Evolutionary conservation across 768 basidiomycete species (phyloP), one percentile per base, ranked within the genome.

Genomic region (Neoboletus subvelutipes): DNA sequence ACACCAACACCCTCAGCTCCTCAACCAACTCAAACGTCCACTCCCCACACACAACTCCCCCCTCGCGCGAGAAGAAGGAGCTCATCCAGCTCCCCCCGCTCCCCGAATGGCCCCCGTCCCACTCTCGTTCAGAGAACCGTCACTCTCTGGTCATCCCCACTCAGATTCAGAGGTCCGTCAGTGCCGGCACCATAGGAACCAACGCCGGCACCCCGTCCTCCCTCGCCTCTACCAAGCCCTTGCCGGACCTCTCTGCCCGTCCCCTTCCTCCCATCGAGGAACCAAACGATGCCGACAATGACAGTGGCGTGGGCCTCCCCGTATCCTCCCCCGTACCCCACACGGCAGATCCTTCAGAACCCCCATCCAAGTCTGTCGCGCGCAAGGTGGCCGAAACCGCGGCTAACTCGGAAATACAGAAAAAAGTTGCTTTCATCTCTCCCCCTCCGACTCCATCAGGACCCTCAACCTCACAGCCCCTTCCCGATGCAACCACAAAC

Each of bases 361-460:
- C 60, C n/a, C 56, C 61, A 10, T 68, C 67, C 63, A 70, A 70
- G 57, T 56, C 63, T 8, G 58, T 47, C 42, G 74, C 75, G 18
- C 77, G 77, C 62, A 79, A 74, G 67, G 71, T 71, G 29, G 69
- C 71, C 54, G 78, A 77, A 50, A 64, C 65, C 39, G 50, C 56
- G n/a, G 29, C 62, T 13, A 57, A 36, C 46, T 71, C 71, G 59
- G 87, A 88, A 61, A 77, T 82, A 33, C 83, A 82, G 67, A 94
- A 94, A 79, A 92, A 92, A 75, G 92, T 94, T 45, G 92, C 90
- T 28, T 94, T 94, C 74, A 80, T 89, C 65, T 90, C 90, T 29
- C 90, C 90, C 48, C 84, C 88, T 15, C 88, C 87, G 29, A 88
- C 89, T 0, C 85, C 87, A 49, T 72, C 77, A 39, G 80, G 75